Evolutionary conservation across 2,329 filamentous ascomycete genomes (phyloP), one percentile per base, ranked within the genome.

Genomic region (Harringtonia aguacate): DNA sequence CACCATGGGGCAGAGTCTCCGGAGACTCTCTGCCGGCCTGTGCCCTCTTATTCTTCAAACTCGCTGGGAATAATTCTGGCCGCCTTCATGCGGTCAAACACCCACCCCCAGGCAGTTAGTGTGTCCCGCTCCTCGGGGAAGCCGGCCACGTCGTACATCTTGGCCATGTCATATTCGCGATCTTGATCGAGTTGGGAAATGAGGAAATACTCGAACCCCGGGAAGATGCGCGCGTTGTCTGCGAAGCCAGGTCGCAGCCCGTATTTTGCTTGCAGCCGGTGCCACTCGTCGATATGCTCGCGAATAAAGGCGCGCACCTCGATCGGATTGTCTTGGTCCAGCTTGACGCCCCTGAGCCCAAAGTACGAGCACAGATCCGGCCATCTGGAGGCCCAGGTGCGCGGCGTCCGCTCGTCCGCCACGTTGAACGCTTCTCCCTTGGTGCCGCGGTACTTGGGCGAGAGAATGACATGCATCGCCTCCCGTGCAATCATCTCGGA

Each of bases 81-180:
- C 14, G 43, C 39, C 28, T 36, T 31, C 46, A 46, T 68, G 42
- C 61, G 54, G 38, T 68, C 66, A 58, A 67, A 69, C 17, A 66
- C 61, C 8, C 46, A 49, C 8, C 63, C 58, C 63, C 66, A 70
- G 2, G 63, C 54, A 40, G 61, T 38, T 31, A 49, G 49, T 7
- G 62, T 61, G n/a, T 48, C 53, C 17, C 62, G 57, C 54, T 68
- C 64, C 52, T 69, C 65, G 2, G 41, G 51, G 50, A 68, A 64
- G n/a, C 65, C 61, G 6, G 50, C 48, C 8, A 57, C 60, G 20
- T 53, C 57, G 51, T 68, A 64, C 53, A 61, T 59, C 55, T 64
- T 63, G 12, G 48, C 60, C 62, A 69, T 65, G 49, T 69, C 64
- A 48, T 63, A 64, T 35, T 68, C 62, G 15, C 66, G 56, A 48